Evolutionary conservation across 1,139 yeast species (phyloP).

Genomic region (Hyphopichia buzzinii): DNA sequence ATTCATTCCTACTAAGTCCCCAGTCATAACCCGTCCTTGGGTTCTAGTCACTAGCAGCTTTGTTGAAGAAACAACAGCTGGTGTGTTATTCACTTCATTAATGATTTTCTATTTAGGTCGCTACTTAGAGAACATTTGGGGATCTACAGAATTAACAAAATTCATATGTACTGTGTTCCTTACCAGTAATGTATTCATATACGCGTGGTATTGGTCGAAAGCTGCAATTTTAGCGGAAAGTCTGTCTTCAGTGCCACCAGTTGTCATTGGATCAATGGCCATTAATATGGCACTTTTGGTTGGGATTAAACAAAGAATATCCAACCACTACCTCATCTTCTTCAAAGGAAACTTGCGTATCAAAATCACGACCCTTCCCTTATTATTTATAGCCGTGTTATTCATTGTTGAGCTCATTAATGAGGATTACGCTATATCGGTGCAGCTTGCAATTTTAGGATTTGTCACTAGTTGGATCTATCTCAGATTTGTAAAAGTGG

Average conservation of each 20-base stretch:
- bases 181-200: constrained; percentile 33
- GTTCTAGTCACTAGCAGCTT: constrained; percentile 34
- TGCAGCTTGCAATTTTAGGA: constrained; percentile 24
- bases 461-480: constrained; percentile 41
- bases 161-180: constrained; percentile 24
- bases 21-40: constrained; percentile 39
- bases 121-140: constrained; percentile 41
- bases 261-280: constrained; percentile 36
- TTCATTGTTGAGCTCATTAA: constrained; percentile 21
- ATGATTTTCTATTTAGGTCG: constrained; percentile 35
- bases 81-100: constrained; percentile 23
- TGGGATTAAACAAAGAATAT: constrained; percentile 45
- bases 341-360: constrained; percentile 39
- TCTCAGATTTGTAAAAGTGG: constrained; percentile 38
- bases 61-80: constrained; percentile 33
- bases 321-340: constrained; percentile 41
- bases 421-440: constrained; percentile 30
- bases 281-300: constrained; percentile 41
- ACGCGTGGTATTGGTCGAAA: constrained; percentile 34
- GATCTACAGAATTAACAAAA: constrained; percentile 29
- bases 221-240: constrained; percentile 20
- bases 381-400: constrained; percentile 20
- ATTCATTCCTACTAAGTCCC: constrained; percentile 38
- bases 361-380: constrained; percentile 40
- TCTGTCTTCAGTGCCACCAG: constrained; percentile 38